phyloP scores from a whole-genome alignment of 2,329 filamentous ascomycete genomes.

The Didymella lethalis region DNA sequence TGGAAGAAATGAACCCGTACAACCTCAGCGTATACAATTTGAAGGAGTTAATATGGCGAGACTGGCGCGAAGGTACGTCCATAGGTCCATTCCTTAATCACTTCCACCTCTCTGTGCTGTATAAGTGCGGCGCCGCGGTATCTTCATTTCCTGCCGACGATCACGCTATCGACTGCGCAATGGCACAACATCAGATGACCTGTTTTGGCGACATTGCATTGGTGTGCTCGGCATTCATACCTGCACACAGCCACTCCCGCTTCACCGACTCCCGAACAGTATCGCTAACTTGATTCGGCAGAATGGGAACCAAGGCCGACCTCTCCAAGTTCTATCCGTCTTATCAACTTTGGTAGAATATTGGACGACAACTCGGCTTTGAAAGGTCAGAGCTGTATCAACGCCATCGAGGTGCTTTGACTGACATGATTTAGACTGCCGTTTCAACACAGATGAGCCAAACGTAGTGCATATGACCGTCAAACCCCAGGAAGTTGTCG shows the following conservation, averaged over 20 bases:
- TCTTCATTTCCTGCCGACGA: neutral
- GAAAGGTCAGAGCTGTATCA: constrained; percentile 67
- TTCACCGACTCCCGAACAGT: constrained; percentile 9
- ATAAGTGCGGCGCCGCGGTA: neutral
- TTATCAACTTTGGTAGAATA: constrained; percentile 92
- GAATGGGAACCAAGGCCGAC: constrained; percentile 89
- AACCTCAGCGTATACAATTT: constrained; percentile 92
- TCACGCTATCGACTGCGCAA: constrained; percentile 7
- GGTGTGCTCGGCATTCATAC: constrained; percentile 6
- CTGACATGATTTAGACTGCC: constrained; percentile 68
- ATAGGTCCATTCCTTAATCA: neutral
- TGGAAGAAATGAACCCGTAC: constrained; percentile 81
- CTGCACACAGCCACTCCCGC: constrained; percentile 21
- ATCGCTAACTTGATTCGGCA: constrained; percentile 42
- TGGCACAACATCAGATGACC: constrained; percentile 16
- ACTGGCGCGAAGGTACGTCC: constrained; percentile 78
- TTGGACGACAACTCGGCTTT: constrained; percentile 87
- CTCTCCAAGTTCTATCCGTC: constrained; percentile 85
- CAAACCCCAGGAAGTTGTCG: constrained; percentile 81
- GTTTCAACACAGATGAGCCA: constrained; percentile 74
- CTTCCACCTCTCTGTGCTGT: neutral
- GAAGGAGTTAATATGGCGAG: constrained; percentile 90
- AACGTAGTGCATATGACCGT: constrained; percentile 97
- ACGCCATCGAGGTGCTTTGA: neutral
- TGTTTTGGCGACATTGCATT: constrained; percentile 3